Evolutionary conservation across 345 rosid genomes (phyloP), one percentile per base, ranked within the genome.

Genomic region (Bruguiera parviflora): DNA sequence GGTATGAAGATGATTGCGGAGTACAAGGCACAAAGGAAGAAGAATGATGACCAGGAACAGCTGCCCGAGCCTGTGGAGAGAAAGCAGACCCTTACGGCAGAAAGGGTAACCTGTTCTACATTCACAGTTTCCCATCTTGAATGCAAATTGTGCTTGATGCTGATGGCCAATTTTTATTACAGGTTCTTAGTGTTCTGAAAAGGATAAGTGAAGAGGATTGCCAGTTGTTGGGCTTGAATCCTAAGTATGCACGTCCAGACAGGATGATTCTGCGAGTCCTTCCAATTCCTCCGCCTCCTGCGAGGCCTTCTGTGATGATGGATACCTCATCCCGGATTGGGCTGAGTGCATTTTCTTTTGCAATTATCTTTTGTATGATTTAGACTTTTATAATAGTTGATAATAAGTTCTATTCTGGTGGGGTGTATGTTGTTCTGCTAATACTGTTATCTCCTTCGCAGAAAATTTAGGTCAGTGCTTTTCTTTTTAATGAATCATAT

Each of bases 221-320:
- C 72, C 88, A 67, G 57, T 79, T 92, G 70, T 64, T 95, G 67
- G 98, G 99, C 61, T 87, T 95, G 73, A 82, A 88, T 74, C 99
- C 98, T 18, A 92, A 89, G 81, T 92, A 87, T 83, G 99, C 99
- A 51, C 97, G 97, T 69, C 99, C 99, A 35, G 99, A 94, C 77
- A 88, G 99, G 96, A 95, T 95, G 99, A 95, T 95, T 78, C 80
- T 92, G 52, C 92, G 88, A 84, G 99, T 89, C 71, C 97, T 92
- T 72, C 99, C 97, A 61, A 89, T 94, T 67, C 97, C 99, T 51
- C 99, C 99, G 68, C 99, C 97, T 69, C 99, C 96, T 63, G 97
- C 92, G 63, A 92, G 99, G 77, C 99, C 98, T 25, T 95, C 99
- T 70, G 97, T 95, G 61, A 92, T 95, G 99, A 88, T 91, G 93